Evolutionary conservation across 495 filamentous ascomycete genomes (phyloP).

Genomic region (Talaromyces wortmannii): DNA sequence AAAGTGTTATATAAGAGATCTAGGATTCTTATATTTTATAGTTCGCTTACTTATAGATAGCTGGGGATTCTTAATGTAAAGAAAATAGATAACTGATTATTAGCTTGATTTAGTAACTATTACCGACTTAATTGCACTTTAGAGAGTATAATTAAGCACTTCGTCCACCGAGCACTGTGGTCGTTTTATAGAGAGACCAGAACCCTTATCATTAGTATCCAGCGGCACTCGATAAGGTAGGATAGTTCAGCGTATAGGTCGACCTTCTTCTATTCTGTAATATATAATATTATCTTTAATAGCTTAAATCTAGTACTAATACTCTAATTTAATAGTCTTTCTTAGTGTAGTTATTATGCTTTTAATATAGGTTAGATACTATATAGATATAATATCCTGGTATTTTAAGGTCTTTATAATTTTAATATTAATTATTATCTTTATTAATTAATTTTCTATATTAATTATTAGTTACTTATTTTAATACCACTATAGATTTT

Average conservation of each 20-base stretch:
- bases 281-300: conserved; percentile 21
- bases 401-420: conserved; percentile 12
- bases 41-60: conserved; percentile 7
- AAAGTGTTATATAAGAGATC: conserved; percentile 12
- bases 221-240: neutral
- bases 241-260: neutral
- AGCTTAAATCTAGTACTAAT: conserved; percentile 13
- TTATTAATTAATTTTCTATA: conserved; percentile 17
- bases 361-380: conserved; percentile 19
- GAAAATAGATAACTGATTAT: conserved; percentile 8
- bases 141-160: conserved; percentile 7
- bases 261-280: conserved; percentile 22
- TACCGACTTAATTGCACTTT: conserved; percentile 11
- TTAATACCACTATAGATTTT: conserved; percentile 20
- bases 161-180: conserved; percentile 2
- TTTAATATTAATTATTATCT: conserved; percentile 16
- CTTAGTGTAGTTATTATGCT: conserved; percentile 15
- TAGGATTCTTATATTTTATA: conserved; percentile 3
- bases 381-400: conserved; percentile 13
- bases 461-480: conserved; percentile 25
- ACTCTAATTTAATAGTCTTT: conserved; percentile 13
- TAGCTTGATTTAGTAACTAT: conserved; percentile 6
- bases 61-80: conserved; percentile 9
- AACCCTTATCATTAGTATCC: conserved; percentile 1
- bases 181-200: conserved; percentile 4